These are phyloP conservation scores for Musa acuminata DNA, from an alignment of 176 grass and related monocot genomes.

Conservation along the genomic window DNA sequence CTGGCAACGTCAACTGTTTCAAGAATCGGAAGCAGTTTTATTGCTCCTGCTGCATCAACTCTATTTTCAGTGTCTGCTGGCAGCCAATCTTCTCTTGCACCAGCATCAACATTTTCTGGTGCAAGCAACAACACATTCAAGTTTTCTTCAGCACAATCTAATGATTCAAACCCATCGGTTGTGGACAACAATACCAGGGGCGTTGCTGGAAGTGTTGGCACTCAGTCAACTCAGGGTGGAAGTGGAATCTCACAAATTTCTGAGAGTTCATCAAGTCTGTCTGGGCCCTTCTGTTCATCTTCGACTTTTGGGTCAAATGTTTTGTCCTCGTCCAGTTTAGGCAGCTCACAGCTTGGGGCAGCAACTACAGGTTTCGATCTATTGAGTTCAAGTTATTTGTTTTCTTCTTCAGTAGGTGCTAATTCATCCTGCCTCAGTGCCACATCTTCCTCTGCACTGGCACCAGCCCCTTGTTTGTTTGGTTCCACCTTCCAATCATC, in stretches of 20 bases:
- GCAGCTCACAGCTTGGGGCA: slow-evolving; percentile 36
- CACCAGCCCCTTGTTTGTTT: slow-evolving; percentile 22
- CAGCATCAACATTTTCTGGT: no score
- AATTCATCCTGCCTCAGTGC: neutral
- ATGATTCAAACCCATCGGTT: slow-evolving; percentile 25
- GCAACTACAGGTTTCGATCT: slow-evolving; percentile 18
- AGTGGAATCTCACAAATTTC: slow-evolving; percentile 16
- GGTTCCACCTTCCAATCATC: slow-evolving; percentile 35
- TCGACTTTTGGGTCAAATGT: slow-evolving; percentile 26
- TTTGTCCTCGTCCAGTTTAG: slow-evolving; percentile 43
- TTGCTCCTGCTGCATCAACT: slow-evolving; percentile 19
- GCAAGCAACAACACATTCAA: no score
- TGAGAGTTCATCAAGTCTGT: slow-evolving; percentile 28
- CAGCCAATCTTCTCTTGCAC: no score
- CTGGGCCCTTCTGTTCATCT: slow-evolving; percentile 12
- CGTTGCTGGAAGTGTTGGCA: slow-evolving; percentile 20
- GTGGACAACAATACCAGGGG: slow-evolving; percentile 22
- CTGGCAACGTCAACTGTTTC: neutral
- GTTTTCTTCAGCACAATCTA: slow-evolving; percentile 27
- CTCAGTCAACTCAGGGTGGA: slow-evolving; percentile 22
- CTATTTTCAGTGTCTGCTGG: slow-evolving; percentile 11
- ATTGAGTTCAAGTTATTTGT: slow-evolving; percentile 1
- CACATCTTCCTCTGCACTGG: slow-evolving; percentile 2
- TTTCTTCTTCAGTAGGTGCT: slow-evolving; percentile 8
- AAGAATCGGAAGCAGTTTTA: neutral